These are phyloP conservation scores for Phytophthora cryptogea DNA, from an alignment of 352 stramenopile species.

Conservation along the genomic window DNA sequence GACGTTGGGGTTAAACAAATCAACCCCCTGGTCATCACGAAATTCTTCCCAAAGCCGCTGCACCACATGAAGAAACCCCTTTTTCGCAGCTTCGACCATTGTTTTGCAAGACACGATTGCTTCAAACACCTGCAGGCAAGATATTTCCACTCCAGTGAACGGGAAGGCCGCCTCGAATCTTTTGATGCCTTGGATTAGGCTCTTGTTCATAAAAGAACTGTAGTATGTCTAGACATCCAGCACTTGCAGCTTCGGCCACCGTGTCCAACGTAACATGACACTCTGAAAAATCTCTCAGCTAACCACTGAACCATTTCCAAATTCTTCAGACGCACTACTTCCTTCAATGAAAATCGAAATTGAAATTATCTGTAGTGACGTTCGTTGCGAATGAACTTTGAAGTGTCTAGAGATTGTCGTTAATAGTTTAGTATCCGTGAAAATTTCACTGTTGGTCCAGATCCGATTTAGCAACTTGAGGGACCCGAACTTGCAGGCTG, in stretches of 20 bases:
- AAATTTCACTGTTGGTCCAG: background rate
- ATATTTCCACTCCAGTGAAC: background rate
- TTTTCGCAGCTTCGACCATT: too few relatives aligned
- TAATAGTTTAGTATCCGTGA: background rate
- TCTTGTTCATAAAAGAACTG: background rate
- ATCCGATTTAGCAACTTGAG: too few relatives aligned
- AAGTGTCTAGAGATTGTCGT: background rate
- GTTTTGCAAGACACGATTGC: too few relatives aligned
- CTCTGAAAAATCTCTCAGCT: background rate
- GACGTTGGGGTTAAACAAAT: too few relatives aligned
- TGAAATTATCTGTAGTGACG: background rate
- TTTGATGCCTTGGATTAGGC: too few relatives aligned
- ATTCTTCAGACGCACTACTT: background rate
- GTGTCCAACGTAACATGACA: background rate
- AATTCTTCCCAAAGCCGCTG: too few relatives aligned
- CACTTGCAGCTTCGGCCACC: background rate
- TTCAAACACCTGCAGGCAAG: background rate
- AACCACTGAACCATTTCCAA: background rate
- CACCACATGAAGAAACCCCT: too few relatives aligned
- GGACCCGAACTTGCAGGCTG: too few relatives aligned
- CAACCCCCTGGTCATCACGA: too few relatives aligned
- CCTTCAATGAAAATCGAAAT: background rate
- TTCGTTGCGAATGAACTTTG: background rate
- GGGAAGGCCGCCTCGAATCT: too few relatives aligned
- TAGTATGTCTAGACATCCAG: background rate